phyloP scores from a whole-genome alignment of 768 basidiomycete species.

The Auriculariales sp. region DNA sequence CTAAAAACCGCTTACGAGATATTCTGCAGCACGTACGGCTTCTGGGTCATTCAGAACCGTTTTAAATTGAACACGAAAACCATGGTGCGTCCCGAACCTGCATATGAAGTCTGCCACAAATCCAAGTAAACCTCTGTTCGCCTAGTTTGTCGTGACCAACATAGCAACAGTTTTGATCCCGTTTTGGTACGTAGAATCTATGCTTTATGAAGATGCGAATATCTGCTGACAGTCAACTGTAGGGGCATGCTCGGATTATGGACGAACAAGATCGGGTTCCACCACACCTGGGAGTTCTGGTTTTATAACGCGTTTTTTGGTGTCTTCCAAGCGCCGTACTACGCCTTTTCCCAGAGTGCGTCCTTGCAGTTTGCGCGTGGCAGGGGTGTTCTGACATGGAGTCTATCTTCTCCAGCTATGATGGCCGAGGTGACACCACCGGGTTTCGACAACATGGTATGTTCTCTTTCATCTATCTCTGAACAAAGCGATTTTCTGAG shows the following conservation, averaged over 20 bases:
- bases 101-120: neutral
- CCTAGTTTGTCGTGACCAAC: slow-evolving; percentile 64
- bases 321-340: slow-evolving; percentile 77
- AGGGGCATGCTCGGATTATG: slow-evolving; percentile 74
- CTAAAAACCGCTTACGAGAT: neutral
- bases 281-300: slow-evolving; percentile 85
- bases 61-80: slow-evolving; percentile 70
- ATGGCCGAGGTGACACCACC: slow-evolving; percentile 60
- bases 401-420: slow-evolving; percentile 14
- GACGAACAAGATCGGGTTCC: slow-evolving; percentile 64
- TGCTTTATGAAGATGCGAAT: too few relatives aligned
- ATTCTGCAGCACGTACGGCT: slow-evolving; percentile 43
- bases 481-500: neutral
- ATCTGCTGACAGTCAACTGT: too few relatives aligned
- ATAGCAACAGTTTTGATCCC: slow-evolving; percentile 65
- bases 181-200: slow-evolving; percentile 36
- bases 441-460: slow-evolving; percentile 71
- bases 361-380: slow-evolving; percentile 43
- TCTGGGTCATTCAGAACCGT: slow-evolving; percentile 72
- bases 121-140: neutral
- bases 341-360: slow-evolving; percentile 75
- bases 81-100: slow-evolving; percentile 38
- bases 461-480: neutral
- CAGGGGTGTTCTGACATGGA: neutral
- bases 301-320: slow-evolving; percentile 71